Evolutionary conservation across 1,284 basidiomycete genomes (phyloP).

Genomic region (Takashimella tepidaria): DNA sequence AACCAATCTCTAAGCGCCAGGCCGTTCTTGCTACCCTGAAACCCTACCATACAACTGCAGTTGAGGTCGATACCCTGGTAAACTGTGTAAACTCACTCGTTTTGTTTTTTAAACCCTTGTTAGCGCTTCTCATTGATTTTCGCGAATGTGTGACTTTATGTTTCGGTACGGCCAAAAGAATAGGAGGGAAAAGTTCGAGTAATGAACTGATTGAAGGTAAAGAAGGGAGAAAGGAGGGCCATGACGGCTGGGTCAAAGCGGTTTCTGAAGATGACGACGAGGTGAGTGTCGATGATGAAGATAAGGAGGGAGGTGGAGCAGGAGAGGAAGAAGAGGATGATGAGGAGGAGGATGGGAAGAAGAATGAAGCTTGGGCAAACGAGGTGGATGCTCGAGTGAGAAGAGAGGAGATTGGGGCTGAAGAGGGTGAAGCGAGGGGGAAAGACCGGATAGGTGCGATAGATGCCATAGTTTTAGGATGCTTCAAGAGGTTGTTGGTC

Average conservation of each 20-base stretch:
- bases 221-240: background rate
- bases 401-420: background rate
- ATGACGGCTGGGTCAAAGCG: too few relatives aligned
- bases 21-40: too few relatives aligned
- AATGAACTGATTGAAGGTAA: conserved; percentile 51
- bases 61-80: too few relatives aligned
- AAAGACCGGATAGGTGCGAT: background rate
- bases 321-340: conserved; percentile 8
- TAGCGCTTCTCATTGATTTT: conserved; percentile 90
- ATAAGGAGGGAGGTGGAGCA: conserved; percentile 1
- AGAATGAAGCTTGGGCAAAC: conserved; percentile 1
- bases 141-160: conserved; percentile 88
- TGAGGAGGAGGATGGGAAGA: background rate
- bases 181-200: conserved; percentile 76
- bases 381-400: conserved; percentile 11
- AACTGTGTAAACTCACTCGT: conserved; percentile 59
- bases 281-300: conserved; percentile 2
- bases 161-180: conserved; percentile 90
- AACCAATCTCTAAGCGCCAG: background rate
- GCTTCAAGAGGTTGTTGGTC: background rate
- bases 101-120: conserved; percentile 93
- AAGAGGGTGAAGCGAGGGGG: background rate
- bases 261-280: conserved; percentile 1
- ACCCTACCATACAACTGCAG: too few relatives aligned
- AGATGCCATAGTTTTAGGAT: background rate